Percentiles rank a stretch among this genome's conserved stretches.
Conservation (phyloP, 2,329 filamentous ascomycete genomes). For the Nothophoma quercina region DNA sequence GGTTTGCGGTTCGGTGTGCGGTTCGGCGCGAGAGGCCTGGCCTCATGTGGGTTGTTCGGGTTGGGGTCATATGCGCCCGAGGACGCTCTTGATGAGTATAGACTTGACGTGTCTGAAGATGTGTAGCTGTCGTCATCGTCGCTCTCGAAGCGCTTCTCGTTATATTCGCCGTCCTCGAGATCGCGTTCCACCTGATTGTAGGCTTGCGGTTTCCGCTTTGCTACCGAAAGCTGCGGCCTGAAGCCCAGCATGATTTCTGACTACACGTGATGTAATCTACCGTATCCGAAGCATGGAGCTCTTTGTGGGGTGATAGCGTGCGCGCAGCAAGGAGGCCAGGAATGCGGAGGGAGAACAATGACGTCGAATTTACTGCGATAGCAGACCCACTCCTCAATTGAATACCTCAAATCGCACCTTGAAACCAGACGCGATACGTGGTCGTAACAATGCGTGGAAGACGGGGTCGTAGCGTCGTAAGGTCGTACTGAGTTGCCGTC, state of each 20-base stretch:
- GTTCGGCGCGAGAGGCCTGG: conserved; percentile 28
- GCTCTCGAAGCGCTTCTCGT: conserved; percentile 52
- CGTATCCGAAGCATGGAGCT: neutral
- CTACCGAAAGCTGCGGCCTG: conserved; percentile 42
- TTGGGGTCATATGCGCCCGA: conserved; percentile 39
- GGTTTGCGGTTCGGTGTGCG: conserved; percentile 23
- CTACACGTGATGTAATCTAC: conserved; percentile 3
- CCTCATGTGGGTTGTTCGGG: conserved; percentile 33
- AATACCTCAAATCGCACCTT: neutral
- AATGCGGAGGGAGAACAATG: conserved; percentile 1
- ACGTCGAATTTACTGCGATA: neutral
- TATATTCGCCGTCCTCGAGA: conserved; percentile 42
- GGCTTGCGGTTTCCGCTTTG: conserved; percentile 46
- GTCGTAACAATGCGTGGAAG: conserved; percentile 3
- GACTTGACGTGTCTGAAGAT: conserved; percentile 53
- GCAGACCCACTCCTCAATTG: neutral
- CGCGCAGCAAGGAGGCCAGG: neutral
- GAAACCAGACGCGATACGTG: neutral
- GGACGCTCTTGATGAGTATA: conserved; percentile 62
- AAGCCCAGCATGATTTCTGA: conserved; percentile 44
- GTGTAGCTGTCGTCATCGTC: conserved; percentile 40
- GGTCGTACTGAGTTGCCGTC: neutral
- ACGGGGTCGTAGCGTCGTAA: conserved; percentile 6
- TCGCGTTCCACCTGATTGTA: conserved; percentile 45
- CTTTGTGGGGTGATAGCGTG: neutral